Conservation (phyloP, 2,329 filamentous ascomycete genomes). For the Blastomyces silverae region DNA sequence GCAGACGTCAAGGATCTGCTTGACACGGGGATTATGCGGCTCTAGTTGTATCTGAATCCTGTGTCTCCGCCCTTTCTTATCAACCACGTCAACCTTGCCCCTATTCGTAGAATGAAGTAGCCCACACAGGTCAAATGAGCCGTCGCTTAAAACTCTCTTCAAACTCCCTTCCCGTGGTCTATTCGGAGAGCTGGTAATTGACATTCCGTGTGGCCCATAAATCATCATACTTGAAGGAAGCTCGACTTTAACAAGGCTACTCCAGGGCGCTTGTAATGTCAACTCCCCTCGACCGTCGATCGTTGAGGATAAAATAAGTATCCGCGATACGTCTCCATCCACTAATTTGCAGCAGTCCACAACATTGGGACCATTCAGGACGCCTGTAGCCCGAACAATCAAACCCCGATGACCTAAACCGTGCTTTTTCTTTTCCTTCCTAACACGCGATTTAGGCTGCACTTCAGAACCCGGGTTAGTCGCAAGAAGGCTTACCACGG, state of each 20-base stretch:
- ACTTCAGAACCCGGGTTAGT: not conserved
- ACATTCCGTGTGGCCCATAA: slow-evolving; percentile 55
- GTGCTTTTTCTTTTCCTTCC: slow-evolving; percentile 25
- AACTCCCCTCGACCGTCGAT: slow-evolving; percentile 58
- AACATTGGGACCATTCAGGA: slow-evolving; percentile 59
- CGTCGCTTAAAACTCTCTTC: slow-evolving; percentile 41
- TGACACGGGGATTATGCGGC: slow-evolving; percentile 57
- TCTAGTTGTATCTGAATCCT: slow-evolving; percentile 62
- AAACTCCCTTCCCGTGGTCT: slow-evolving; percentile 49
- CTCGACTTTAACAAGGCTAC: slow-evolving; percentile 59
- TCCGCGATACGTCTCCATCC: slow-evolving; percentile 60
- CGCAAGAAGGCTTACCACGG: slow-evolving; percentile 58
- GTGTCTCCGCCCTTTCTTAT: slow-evolving; percentile 56
- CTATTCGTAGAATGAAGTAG: slow-evolving; percentile 53
- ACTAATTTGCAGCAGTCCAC: slow-evolving; percentile 65
- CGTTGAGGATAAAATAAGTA: slow-evolving; percentile 62
- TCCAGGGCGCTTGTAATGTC: slow-evolving; percentile 70
- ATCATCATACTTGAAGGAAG: slow-evolving; percentile 54
- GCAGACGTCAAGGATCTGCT: slow-evolving; percentile 55
- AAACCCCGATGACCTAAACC: slow-evolving; percentile 9
- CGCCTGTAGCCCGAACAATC: slow-evolving; percentile 29
- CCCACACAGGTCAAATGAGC: slow-evolving; percentile 41
- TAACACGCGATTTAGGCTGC: slow-evolving; percentile 23
- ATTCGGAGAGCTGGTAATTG: slow-evolving; percentile 47
- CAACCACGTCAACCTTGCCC: slow-evolving; percentile 60